Evolutionary conservation across 345 rosid genomes (phyloP), one percentile per base, ranked within the genome.

Genomic region (Balakata baccata): DNA sequence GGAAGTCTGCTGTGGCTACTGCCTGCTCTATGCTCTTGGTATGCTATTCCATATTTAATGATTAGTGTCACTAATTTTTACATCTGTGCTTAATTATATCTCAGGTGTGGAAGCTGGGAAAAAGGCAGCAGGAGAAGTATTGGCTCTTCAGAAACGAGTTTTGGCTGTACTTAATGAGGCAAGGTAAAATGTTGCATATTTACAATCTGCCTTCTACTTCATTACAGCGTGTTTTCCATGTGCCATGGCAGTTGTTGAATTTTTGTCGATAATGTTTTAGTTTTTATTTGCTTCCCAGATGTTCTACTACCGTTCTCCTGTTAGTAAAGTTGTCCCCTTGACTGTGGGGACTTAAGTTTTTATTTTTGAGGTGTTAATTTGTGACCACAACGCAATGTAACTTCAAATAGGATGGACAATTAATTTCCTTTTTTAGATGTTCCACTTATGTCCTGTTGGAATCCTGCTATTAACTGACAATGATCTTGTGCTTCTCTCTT

Each of bases 101-200:
- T 77, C 68, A 95, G 98, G 99, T 73, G 99, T 95, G 71, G 99
- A 95, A 87, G 99, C 98, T 63, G 99, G 99, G 74, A 92, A 95
- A 77, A 92, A 89, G 74, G 98, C 99, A 57, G 99, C 99, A 20
- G 98, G 94, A 68, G 98, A 95, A 81, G 97, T 95, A 69, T 83
- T 95, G 64, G 94, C 98, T 73, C 89, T 95, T 71, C 99, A 95
- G 78, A 95, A 91, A 81, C 94, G 96, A 68, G 97, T 95, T 71
- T 83, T 95, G 83, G 86, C 94, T 18, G 98, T 95, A 22, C 94
- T 95, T 10, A 91, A 89, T 64, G 97, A 95, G 81, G 98, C 99
- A 76, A 95, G 92, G 99, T 95, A 80, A 74, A 61, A 66, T 47
- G 16, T 23, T 23, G 6, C 25, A 51, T 53, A 52, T 59, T 20